Base-by-base conservation (phyloP, 2,329 filamentous ascomycete genomes). In the Arthrobotrys megalospora region DNA sequence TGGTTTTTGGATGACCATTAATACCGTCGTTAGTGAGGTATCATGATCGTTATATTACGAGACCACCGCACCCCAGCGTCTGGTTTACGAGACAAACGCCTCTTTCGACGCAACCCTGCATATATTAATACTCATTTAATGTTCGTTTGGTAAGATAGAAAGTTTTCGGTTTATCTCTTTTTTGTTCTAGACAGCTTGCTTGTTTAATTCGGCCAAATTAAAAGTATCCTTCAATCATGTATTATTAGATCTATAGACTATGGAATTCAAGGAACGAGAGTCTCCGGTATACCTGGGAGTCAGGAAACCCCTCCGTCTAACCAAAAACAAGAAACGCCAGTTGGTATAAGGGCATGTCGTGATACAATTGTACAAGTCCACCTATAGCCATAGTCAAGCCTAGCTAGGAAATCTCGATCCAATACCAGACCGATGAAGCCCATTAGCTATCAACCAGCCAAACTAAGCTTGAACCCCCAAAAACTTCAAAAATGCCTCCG, bases 401-500 rank as follows among this genome's bases (percentile, higher is more conserved):
- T n/a, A 28, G 5, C 24, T 5, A 28, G 24, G 24, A 28, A 28
- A 28, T 28, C 24, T 28, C 2, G 24, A 28, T 28, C 24, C 5
- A 5, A 28, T 28, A 28, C 2, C 24, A 28, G 24, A 28, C 24
- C 24, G 24, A 28, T 28, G 24, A 28, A 28, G 24, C 24, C 24
- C 24, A 28, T 28, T 5, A 2, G 24, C 24, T 28, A n/a, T n/a
- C n/a, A n/a, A n/a, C n/a, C 5, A 28, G 24, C 24, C 11, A 52
- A 24, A 1, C 19, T 55, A 55, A 34, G 38, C 16, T n/a, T 16
- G 12, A 11, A 77, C 19, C 38, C 73, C 73, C 81, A 97, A 84
- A 81, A 98, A 97, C 55, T 88, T 89, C 82, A 97, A 83, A 83
- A 97, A 96, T 0, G 90, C 91, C 80, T 88, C 87, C 0, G 90